Percentiles rank a stretch among this genome's conserved stretches.
Evolutionary conservation across 2,329 filamentous ascomycete genomes (phyloP).

Genomic region (Teratosphaeria viscida): DNA sequence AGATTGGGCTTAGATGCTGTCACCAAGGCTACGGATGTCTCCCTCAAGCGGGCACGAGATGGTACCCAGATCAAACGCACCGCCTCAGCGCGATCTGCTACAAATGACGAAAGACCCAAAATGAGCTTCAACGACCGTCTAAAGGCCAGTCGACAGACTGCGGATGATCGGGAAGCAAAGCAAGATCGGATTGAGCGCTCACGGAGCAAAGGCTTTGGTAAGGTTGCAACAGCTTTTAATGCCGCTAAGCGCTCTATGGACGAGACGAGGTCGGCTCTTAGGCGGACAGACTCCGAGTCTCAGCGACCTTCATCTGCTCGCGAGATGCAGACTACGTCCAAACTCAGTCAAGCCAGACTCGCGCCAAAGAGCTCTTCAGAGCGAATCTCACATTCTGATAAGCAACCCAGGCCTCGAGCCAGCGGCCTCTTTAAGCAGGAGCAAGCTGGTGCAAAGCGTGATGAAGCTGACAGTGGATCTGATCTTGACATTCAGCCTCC

Average conservation of each 20-base stretch:
- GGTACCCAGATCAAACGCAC: constrained; percentile 18
- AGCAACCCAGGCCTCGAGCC: neutral
- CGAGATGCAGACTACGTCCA: neutral
- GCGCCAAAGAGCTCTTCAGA: neutral
- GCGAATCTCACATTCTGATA: neutral
- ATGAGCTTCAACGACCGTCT: constrained; percentile 74
- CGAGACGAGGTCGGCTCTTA: neutral
- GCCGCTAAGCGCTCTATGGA: neutral
- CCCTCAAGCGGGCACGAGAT: constrained; percentile 57
- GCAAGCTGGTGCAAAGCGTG: neutral
- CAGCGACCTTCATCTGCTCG: neutral
- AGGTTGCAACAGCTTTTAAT: neutral
- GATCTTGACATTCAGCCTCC: constrained; percentile 18
- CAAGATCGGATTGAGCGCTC: constrained; percentile 32
- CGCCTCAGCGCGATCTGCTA: constrained; percentile 5
- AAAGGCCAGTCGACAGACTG: constrained; percentile 49
- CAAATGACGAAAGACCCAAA: constrained; percentile 30
- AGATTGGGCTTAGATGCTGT: constrained; percentile 85
- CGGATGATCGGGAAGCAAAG: constrained; percentile 34
- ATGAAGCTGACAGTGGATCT: constrained; percentile 2
- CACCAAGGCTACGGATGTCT: constrained; percentile 68
- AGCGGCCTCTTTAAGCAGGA: neutral
- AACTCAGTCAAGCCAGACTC: neutral
- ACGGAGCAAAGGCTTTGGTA: constrained; percentile 26
- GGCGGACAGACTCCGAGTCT: neutral